These are phyloP conservation scores for Ogataea populi-albae DNA, from an alignment of 805 yeast species.

Conservation along the genomic window DNA sequence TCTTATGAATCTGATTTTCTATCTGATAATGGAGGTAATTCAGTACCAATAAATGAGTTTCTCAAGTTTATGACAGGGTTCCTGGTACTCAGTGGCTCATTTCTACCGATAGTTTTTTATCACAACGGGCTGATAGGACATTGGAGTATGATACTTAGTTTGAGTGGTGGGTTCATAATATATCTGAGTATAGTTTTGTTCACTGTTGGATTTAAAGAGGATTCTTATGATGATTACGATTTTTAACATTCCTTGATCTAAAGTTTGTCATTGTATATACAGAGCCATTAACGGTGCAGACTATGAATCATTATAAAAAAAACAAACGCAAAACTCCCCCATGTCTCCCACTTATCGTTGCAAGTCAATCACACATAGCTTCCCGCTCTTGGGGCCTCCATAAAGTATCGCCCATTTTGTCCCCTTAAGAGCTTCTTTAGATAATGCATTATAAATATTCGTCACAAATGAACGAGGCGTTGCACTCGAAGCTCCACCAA, in stretches of 20 bases:
- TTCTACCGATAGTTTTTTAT: slow-evolving; percentile 32
- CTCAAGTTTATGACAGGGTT: slow-evolving; percentile 33
- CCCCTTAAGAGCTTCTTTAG: slow-evolving; percentile 71
- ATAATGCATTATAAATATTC: slow-evolving; percentile 66
- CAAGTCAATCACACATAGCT: slow-evolving; percentile 63
- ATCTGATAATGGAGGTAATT: slow-evolving; percentile 23
- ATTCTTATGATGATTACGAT: slow-evolving; percentile 41
- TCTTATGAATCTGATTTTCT: slow-evolving; percentile 32
- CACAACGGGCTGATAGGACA: slow-evolving; percentile 28
- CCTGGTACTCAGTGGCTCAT: slow-evolving; percentile 32
- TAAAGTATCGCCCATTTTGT: slow-evolving; percentile 72
- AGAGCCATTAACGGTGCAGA: too few species aligned
- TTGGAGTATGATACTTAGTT: slow-evolving; percentile 53
- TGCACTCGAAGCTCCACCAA: slow-evolving; percentile 77
- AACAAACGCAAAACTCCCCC: not conserved
- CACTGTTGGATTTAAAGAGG: slow-evolving; percentile 67
- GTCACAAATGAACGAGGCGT: slow-evolving; percentile 77
- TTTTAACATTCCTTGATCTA: slow-evolving; percentile 15
- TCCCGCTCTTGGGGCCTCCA: slow-evolving; percentile 78
- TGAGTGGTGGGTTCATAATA: slow-evolving; percentile 79
- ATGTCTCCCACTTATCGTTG: slow-evolving; percentile 40
- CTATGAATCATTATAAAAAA: too few species aligned
- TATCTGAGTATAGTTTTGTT: slow-evolving; percentile 81
- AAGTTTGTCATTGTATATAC: too few species aligned
- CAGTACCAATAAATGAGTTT: slow-evolving; percentile 26